Conservation (phyloP, 345 rosid genomes). For the Linum trigynum region DNA sequence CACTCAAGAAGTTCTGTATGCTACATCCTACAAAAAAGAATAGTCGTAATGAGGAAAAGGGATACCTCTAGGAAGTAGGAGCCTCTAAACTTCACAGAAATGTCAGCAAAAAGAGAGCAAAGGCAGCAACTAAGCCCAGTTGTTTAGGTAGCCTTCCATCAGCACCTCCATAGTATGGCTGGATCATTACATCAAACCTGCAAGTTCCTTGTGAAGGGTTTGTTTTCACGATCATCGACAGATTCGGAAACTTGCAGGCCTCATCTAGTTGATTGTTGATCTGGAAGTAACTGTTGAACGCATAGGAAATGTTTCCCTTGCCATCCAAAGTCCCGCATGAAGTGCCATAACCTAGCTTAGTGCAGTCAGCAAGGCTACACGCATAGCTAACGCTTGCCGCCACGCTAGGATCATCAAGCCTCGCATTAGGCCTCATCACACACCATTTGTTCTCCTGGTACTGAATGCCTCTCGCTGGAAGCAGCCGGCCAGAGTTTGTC, state of each 20-base stretch:
- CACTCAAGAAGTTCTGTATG: not conserved
- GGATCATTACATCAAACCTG: slow-evolving; percentile 54
- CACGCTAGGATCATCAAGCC: slow-evolving; percentile 54
- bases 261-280: slow-evolving; percentile 53
- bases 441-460: slow-evolving; percentile 70
- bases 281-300: slow-evolving; percentile 90
- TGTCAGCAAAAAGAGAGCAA: slow-evolving; percentile 25
- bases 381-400: slow-evolving; percentile 76
- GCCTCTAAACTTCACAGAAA: slow-evolving; percentile 19
- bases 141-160: slow-evolving; percentile 8
- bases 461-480: slow-evolving; percentile 42
- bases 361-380: slow-evolving; percentile 72
- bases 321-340: slow-evolving; percentile 58
- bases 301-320: slow-evolving; percentile 67
- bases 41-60: slow-evolving; percentile 9
- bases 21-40: slow-evolving; percentile 11
- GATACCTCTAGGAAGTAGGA: slow-evolving; percentile 9
- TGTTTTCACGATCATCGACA: slow-evolving; percentile 42
- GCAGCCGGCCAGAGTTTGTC: slow-evolving; percentile 52
- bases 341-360: slow-evolving; percentile 79
- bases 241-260: slow-evolving; percentile 73
- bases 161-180: slow-evolving; percentile 60
- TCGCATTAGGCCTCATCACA: slow-evolving; percentile 52
- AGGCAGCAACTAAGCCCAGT: slow-evolving; percentile 15
- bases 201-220: slow-evolving; percentile 59